Base-by-base conservation (phyloP, 2,329 filamentous ascomycete genomes). In the Aspergillus tubingensis region DNA sequence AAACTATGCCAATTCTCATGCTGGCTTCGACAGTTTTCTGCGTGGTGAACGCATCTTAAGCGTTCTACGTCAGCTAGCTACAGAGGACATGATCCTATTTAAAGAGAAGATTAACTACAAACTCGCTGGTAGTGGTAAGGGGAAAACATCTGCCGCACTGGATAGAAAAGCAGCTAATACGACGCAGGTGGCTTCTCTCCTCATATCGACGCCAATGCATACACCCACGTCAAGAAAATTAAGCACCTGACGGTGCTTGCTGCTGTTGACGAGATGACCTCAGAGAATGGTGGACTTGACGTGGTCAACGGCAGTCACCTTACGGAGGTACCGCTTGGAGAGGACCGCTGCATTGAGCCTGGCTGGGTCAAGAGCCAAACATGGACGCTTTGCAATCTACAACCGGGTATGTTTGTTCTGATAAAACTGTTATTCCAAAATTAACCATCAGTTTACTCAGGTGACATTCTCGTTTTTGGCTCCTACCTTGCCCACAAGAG, bases 31-130 rank as follows among this genome's bases (percentile, higher is more conserved):
- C 25, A 65, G 67, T 19, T 70, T 78, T 44, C 71, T 79, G 8
- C 71, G 76, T 6, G 76, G 77, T 21, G 49, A 67, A 39, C 69
- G 70, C 17, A 65, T 76, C 1, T 56, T 63, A 1, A 67, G 65
- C 23, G 61, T 76, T 15, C 68, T 79, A 2, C 55, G 68, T 21
- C 73, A 76, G 54, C 54, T 79, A 15, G 73, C 74, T 0, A 64
- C 72, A 1, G 74, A 77, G 54, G 70, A 76, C 5, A 78, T 80
- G 75, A 59, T 77, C 17, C 69, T 79, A 1, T 79, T 80, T 69
- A 79, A 79, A 47, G 76, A 79, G 58, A 79, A 79, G 65, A 79
- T 79, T 55, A 79, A 79, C 61, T 79, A 79, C 64, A 78, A 79
- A 60, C 67, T 77, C 6, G 69, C 76, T 2, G 76, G 73, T n/a